Conservation (phyloP, 1,139 yeast species). For the Candida mesenterica region DNA sequence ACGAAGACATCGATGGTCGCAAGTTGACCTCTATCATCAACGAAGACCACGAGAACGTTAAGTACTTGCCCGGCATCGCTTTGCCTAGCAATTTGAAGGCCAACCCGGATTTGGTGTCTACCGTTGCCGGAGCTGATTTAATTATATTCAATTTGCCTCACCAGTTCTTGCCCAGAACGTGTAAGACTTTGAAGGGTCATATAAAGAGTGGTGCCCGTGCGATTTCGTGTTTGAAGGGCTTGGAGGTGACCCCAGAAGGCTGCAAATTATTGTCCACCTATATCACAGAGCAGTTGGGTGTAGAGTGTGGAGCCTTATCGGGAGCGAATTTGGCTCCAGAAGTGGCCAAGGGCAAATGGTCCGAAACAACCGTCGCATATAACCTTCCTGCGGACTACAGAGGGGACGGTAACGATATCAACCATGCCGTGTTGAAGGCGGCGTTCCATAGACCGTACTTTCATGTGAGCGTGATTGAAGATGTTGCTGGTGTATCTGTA, state of each 20-base stretch:
- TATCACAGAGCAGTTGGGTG: conserved; percentile 44
- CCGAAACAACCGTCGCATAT: conserved; percentile 51
- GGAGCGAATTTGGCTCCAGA: conserved; percentile 52
- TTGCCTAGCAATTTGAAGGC: conserved; percentile 46
- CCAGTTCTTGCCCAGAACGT: conserved; percentile 43
- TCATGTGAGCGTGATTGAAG: conserved; percentile 48
- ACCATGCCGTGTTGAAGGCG: conserved; percentile 38
- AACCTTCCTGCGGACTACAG: conserved; percentile 37
- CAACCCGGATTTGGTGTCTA: conserved; percentile 36
- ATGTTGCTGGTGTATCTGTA: conserved; percentile 50
- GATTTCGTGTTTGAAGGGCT: conserved; percentile 48
- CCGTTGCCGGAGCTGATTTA: conserved; percentile 45
- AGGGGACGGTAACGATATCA: conserved; percentile 45
- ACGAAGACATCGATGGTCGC: conserved; percentile 42
- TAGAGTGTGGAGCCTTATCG: conserved; percentile 46
- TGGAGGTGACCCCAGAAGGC: conserved; percentile 45
- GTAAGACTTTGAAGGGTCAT: conserved; percentile 39
- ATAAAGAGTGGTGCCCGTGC: conserved; percentile 41
- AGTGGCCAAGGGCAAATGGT: conserved; percentile 48
- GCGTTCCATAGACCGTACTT: conserved; percentile 49
- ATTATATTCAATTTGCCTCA: conserved; percentile 49
- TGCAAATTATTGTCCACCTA: conserved; percentile 44
- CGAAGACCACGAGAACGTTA: conserved; percentile 44
- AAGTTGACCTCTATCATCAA: conserved; percentile 47
- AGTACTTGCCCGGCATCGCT: conserved; percentile 44